A percentile compares a stretch with the other conserved stretches of the same genome.
These are phyloP conservation scores for Sarcodon sp. DNA, from an alignment of 768 basidiomycete species.

Conservation along the genomic window DNA sequence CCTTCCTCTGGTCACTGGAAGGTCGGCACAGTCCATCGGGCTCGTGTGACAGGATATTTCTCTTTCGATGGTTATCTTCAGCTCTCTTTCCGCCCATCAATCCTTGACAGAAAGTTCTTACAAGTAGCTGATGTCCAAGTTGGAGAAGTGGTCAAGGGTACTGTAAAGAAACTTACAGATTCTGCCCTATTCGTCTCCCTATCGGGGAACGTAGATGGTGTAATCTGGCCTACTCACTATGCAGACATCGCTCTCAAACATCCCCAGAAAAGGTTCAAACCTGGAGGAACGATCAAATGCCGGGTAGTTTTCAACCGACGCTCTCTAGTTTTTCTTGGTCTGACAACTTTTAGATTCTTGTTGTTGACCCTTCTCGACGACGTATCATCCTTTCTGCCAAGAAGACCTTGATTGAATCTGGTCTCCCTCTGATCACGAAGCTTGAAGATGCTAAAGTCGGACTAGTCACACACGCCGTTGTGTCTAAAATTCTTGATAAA, in stretches of 20 bases:
- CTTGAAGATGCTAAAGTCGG: slow-evolving; percentile 62
- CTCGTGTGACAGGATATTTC: slow-evolving; percentile 80
- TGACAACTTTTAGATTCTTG: slow-evolving; percentile 44
- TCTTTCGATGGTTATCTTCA: slow-evolving; percentile 81
- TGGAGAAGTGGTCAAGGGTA: slow-evolving; percentile 80
- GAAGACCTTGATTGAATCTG: slow-evolving; percentile 77
- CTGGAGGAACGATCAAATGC: slow-evolving; percentile 73
- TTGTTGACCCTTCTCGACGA: slow-evolving; percentile 69
- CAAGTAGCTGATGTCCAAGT: slow-evolving; percentile 72
- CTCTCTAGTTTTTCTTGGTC: not conserved
- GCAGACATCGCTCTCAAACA: slow-evolving; percentile 93
- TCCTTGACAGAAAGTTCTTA: slow-evolving; percentile 79
- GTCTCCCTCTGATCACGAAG: slow-evolving; percentile 51
- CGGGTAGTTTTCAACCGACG: slow-evolving; percentile 37
- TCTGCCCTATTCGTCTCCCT: slow-evolving; percentile 76
- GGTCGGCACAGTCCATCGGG: slow-evolving; percentile 64
- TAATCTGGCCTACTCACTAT: slow-evolving; percentile 90
- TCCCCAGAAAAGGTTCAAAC: slow-evolving; percentile 83
- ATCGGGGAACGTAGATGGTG: slow-evolving; percentile 80
- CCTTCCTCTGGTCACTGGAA: slow-evolving; percentile 68
- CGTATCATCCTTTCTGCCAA: slow-evolving; percentile 84
- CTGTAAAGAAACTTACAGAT: slow-evolving; percentile 75
- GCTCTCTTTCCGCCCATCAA: slow-evolving; percentile 71
- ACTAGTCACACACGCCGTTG: slow-evolving; percentile 63
- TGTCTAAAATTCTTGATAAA: slow-evolving; percentile 76